These are phyloP conservation scores for Secale cereale DNA, from an alignment of 176 grass and related monocot genomes.

Conservation along the genomic window DNA sequence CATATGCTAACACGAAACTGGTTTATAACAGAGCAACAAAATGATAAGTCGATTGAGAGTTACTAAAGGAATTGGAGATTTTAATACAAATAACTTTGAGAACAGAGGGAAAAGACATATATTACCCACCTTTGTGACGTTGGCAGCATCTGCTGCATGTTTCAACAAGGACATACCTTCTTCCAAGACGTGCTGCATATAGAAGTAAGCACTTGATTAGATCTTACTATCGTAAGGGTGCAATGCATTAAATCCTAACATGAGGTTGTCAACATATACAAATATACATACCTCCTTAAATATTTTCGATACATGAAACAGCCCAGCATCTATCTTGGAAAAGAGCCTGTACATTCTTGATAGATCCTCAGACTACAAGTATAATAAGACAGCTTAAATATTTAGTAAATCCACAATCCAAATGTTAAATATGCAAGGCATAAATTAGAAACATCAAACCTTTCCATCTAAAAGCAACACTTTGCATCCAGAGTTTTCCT, in stretches of 20 bases:
- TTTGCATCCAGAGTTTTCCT: constrained; percentile 68
- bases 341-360: constrained; percentile 87
- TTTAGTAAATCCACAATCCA: background rate
- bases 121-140: constrained; percentile 49
- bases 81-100: background rate
- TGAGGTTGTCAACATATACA: background rate
- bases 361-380: constrained; percentile 57
- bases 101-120: background rate
- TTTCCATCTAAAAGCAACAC: constrained; percentile 72
- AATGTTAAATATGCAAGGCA: background rate
- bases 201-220: constrained; percentile 6
- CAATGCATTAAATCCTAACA: background rate
- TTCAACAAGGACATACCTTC: constrained; percentile 61
- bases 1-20: background rate
- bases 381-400: background rate
- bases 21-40: background rate
- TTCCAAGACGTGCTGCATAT: constrained; percentile 61
- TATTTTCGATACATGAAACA: constrained; percentile 52
- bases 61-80: background rate
- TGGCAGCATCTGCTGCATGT: constrained; percentile 57
- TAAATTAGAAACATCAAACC: constrained; percentile 23
- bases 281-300: constrained; percentile 56
- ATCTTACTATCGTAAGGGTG: background rate
- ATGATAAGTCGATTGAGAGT: background rate
- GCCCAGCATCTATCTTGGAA: constrained; percentile 44